Conservation (phyloP, 208 protist genomes). For the Leptomonas pyrrhocoris region DNA sequence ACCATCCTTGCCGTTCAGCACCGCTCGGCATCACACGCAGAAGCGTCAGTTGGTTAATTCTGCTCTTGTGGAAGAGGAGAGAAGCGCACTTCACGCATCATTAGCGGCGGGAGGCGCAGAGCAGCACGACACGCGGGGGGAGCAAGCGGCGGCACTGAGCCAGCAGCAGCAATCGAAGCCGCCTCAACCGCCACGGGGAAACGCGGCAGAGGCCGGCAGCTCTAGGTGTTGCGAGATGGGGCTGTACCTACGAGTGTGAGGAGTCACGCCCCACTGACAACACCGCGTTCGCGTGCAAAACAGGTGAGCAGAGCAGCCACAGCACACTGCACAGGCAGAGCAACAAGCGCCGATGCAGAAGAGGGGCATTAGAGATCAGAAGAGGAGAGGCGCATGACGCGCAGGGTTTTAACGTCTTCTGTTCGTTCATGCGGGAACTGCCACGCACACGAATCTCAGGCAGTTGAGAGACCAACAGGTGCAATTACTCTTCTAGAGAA, state of each 20-base stretch:
- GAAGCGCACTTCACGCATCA: slow-evolving; percentile 59
- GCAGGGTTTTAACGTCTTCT: no score
- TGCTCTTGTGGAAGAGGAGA: slow-evolving; percentile 47
- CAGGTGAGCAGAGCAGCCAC: not conserved
- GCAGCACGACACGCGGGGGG: not conserved
- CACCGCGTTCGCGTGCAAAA: slow-evolving; percentile 2
- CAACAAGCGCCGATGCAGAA: not conserved
- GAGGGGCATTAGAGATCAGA: no score
- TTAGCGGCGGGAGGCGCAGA: slow-evolving; percentile 12
- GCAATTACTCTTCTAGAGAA: no score
- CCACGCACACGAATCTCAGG: no score
- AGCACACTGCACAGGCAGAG: not conserved
- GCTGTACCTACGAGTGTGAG: slow-evolving; percentile 25
- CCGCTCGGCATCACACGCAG: slow-evolving; percentile 35
- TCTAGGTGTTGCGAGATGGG: slow-evolving; percentile 45
- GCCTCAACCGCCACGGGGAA: no score
- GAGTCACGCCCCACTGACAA: slow-evolving; percentile 52
- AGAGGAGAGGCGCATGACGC: no score
- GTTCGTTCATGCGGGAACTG: no score
- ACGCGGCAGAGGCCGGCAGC: no score
- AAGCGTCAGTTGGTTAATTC: slow-evolving; percentile 50
- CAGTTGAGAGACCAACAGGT: no score
- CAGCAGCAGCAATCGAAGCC: not conserved
- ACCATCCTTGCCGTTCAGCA: slow-evolving; percentile 20
- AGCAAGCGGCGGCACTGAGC: not conserved